Evolutionary conservation across 1,284 basidiomycete species (phyloP).

Genomic region (Pyrrhoderma noxium): DNA sequence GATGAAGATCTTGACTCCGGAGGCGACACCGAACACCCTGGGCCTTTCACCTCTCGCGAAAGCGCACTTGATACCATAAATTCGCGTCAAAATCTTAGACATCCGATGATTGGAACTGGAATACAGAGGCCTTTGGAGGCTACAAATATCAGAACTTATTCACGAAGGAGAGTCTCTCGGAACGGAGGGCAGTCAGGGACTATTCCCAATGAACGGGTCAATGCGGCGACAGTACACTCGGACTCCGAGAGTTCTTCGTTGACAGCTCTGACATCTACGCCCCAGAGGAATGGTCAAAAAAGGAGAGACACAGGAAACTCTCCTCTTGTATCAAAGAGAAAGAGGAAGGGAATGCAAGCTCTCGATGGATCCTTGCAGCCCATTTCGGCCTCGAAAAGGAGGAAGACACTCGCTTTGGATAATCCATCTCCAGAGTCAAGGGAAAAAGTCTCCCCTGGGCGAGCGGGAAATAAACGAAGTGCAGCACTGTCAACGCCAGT

Average conservation of each 20-base stretch:
- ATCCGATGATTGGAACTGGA: constrained; percentile 10
- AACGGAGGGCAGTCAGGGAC: too few species aligned
- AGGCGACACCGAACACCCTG: not conserved
- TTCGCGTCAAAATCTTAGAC: not conserved
- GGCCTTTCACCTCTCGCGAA: not conserved
- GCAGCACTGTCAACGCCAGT: constrained; percentile 37
- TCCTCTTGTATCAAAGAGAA: too few species aligned
- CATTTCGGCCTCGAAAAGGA: too few species aligned
- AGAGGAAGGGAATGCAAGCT: too few species aligned
- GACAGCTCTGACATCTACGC: constrained; percentile 26
- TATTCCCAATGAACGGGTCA: too few species aligned
- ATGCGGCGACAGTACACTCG: too few species aligned
- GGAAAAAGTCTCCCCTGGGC: not conserved
- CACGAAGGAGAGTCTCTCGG: not conserved
- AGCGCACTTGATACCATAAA: not conserved
- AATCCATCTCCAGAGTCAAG: too few species aligned
- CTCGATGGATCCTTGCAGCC: too few species aligned
- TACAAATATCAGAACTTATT: constrained; percentile 11
- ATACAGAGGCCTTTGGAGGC: constrained; percentile 8
- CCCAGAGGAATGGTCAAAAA: too few species aligned
- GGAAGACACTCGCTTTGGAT: too few species aligned
- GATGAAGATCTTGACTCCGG: not conserved
- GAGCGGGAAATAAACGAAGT: not conserved
- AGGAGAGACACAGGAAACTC: too few species aligned
- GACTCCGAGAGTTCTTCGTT: constrained; percentile 17